Conservation (phyloP, 768 basidiomycete genomes). For the Hortiboletus campestris region DNA sequence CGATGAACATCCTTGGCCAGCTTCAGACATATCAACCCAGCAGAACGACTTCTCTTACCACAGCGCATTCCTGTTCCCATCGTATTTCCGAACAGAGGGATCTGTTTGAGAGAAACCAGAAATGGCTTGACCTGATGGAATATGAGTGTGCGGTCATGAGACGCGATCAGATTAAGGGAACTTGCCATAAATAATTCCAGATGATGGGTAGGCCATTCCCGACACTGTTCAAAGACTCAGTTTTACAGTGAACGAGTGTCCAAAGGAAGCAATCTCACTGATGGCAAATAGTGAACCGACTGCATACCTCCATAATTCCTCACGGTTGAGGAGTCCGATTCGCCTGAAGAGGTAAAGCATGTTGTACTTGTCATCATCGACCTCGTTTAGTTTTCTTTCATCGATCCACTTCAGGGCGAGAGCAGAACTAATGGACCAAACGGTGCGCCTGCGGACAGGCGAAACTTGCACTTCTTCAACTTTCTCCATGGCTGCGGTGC, state of each 20-base stretch:
- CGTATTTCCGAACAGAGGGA: slow-evolving; percentile 41
- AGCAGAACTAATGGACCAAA: slow-evolving; percentile 64
- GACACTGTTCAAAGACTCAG: slow-evolving; percentile 26
- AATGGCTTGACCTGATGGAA: slow-evolving; percentile 50
- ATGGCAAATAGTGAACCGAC: slow-evolving; percentile 56
- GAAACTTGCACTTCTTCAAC: slow-evolving; percentile 57
- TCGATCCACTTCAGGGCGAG: slow-evolving; percentile 53
- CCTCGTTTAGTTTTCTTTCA: slow-evolving; percentile 30
- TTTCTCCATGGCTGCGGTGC: slow-evolving; percentile 44
- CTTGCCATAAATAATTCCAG: slow-evolving; percentile 62
- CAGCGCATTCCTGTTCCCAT: slow-evolving; percentile 70
- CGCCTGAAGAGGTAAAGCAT: slow-evolving; percentile 66
- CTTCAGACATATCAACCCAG: slow-evolving; percentile 10
- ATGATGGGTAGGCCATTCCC: slow-evolving; percentile 71
- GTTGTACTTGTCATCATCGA: slow-evolving; percentile 38
- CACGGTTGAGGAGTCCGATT: slow-evolving; percentile 62
- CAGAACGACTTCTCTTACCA: slow-evolving; percentile 39
- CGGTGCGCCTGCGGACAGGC: slow-evolving; percentile 41
- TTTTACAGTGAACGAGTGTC: not conserved
- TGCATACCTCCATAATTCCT: slow-evolving; percentile 56
- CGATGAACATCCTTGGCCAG: slow-evolving; percentile 65
- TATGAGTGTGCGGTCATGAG: not conserved
- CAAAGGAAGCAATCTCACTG: slow-evolving; percentile 21
- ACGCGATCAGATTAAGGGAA: not conserved
- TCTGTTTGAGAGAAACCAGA: slow-evolving; percentile 50